phyloP scores from a whole-genome alignment of 2,329 filamentous ascomycete genomes.

The Microdochium trichocladiopsis region DNA sequence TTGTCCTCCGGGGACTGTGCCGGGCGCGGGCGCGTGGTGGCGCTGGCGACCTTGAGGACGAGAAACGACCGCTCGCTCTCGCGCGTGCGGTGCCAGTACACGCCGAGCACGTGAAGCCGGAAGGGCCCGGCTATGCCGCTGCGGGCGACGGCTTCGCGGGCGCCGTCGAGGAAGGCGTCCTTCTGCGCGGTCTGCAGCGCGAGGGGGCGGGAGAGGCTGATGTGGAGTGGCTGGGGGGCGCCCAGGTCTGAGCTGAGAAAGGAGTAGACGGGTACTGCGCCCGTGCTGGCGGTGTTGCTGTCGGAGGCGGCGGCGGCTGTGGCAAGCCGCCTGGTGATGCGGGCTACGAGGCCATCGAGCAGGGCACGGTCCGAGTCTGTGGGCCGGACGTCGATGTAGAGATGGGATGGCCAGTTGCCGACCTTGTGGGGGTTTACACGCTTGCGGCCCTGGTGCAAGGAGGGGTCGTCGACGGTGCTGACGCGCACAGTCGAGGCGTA shows the following conservation, averaged over 20 bases:
- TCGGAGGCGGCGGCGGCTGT: conserved; percentile 4
- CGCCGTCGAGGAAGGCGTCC: conserved; percentile 53
- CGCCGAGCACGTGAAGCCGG: conserved; percentile 25
- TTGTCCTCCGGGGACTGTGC: conserved; percentile 26
- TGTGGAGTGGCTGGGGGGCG: conserved; percentile 73
- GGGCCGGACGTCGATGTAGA: conserved; percentile 78
- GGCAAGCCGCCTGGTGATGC: conserved; percentile 24
- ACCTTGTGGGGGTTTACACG: conserved; percentile 75
- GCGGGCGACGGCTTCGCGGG: conserved; percentile 36
- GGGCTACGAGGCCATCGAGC: conserved; percentile 35
- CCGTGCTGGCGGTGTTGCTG: neutral
- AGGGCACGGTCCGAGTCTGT: conserved; percentile 34
- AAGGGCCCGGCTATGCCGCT: conserved; percentile 31
- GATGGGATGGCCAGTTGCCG: conserved; percentile 87
- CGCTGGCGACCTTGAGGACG: conserved; percentile 55
- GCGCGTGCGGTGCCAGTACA: conserved; percentile 44
- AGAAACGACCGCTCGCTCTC: conserved; percentile 74
- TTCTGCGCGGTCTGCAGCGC: conserved; percentile 67
- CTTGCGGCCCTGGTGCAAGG: conserved; percentile 77
- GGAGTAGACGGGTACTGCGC: conserved; percentile 45
- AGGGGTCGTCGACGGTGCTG: conserved; percentile 74
- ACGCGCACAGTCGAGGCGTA: conserved; percentile 78
- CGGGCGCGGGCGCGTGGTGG: conserved; percentile 6
- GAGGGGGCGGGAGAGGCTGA: conserved; percentile 82
- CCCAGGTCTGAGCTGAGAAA: conserved; percentile 74